Evolutionary conservation across 768 basidiomycete genomes (phyloP), one percentile per base, ranked within the genome.

Genomic region (Coprinellus micaceus): DNA sequence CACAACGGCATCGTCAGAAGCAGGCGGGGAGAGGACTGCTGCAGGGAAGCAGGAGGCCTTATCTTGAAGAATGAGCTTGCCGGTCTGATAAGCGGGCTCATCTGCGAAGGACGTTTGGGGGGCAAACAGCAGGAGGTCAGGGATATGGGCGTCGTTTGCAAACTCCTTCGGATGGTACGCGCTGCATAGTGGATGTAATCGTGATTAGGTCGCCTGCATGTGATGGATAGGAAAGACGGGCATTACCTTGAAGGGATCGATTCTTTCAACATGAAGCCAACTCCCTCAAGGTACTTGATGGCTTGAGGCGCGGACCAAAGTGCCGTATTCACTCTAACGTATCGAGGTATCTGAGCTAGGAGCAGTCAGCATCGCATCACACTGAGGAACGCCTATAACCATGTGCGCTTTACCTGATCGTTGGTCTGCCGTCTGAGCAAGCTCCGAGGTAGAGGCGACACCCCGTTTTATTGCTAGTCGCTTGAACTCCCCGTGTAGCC

Each of bases 1-100:
- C 28, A 94, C 90, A 46, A 80, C 75, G 53, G 74, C 70, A 40
- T 77, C 68, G 21, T 82, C 76, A 19, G 65, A 68, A 1, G 76
- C 71, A 11, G 86, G 88, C 41, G 91, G 89, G 21, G 84, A 80
- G n/a, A 99, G 83, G 5, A 98, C 82, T 57, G 85, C 75, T 0
- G 96, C 93, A 17, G 97, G 93, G 69, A 99, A 94, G 71, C 97
- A 99, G 54, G 94, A 96, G 19, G 97, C 96, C 68, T 98, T 98
- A 70, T 99, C 97, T 70, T 99, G 97, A 5, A 98, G 74, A 58
- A 99, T 95, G 30, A 98, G 74, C 57, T 86, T 90, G 25, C 94
- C 94, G 29, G 81, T 73, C 60, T 76, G 77, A 71, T 94, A 97
- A 21, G 85, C 79, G 2, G 78, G 71, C 59, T 94, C 85, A 29